These are phyloP conservation scores for Pseudogymnoascus sp. DNA, from an alignment of 2,329 filamentous ascomycete species.

Conservation along the genomic window DNA sequence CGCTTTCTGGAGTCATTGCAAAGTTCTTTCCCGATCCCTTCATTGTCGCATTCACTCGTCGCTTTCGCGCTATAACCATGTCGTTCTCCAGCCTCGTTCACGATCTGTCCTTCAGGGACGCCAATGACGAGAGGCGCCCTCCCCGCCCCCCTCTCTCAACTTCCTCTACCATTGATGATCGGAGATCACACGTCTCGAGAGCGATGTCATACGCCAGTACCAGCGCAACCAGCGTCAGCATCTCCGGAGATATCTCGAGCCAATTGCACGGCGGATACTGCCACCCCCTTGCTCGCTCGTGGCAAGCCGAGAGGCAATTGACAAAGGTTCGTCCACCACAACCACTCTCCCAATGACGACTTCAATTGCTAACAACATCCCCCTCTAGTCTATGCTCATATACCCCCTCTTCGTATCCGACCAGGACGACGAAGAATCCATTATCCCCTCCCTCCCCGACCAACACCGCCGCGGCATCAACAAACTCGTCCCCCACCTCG, in stretches of 20 bases:
- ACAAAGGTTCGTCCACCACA: slow-evolving; percentile 56
- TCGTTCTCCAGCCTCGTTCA: slow-evolving; percentile 62
- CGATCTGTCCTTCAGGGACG: slow-evolving; percentile 52
- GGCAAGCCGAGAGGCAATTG: slow-evolving; percentile 77
- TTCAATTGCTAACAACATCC: neutral
- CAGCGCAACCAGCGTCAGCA: slow-evolving; percentile 59
- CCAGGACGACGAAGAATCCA: slow-evolving; percentile 80
- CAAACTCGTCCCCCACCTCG: slow-evolving; percentile 74
- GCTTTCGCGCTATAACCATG: slow-evolving; percentile 35
- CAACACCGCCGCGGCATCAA: slow-evolving; percentile 85
- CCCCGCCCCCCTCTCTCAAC: slow-evolving; percentile 36
- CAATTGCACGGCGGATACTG: slow-evolving; percentile 78
- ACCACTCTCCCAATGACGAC: neutral
- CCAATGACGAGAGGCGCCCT: slow-evolving; percentile 36
- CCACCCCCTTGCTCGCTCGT: slow-evolving; percentile 68
- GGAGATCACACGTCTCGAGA: slow-evolving; percentile 51
- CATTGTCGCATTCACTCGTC: neutral
- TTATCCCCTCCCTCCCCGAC: slow-evolving; percentile 84
- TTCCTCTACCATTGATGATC: slow-evolving; percentile 46
- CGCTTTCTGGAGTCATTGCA: neutral
- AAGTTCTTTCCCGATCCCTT: neutral
- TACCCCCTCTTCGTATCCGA: slow-evolving; percentile 97
- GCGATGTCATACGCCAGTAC: slow-evolving; percentile 61
- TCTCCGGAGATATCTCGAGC: slow-evolving; percentile 67
- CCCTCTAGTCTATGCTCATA: slow-evolving; percentile 83